Evolutionary conservation across 805 yeast genomes (phyloP).

Genomic region (Nakazawaea anatomiae): DNA sequence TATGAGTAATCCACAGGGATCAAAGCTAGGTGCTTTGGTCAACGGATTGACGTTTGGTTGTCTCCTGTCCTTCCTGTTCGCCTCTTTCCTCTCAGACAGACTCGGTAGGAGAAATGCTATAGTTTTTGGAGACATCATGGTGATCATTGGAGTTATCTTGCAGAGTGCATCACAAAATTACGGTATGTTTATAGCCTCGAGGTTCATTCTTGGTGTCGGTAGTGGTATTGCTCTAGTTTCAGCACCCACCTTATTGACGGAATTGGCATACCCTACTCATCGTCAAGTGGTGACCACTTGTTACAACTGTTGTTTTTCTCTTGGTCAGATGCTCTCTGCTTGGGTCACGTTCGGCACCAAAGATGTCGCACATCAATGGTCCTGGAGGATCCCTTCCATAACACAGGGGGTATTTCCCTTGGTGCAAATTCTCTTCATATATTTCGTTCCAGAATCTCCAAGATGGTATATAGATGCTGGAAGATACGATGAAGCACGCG

Average conservation of each 20-base stretch:
- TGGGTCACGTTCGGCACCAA: slow-evolving; percentile 16
- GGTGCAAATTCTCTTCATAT: too few species aligned
- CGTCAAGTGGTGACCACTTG: slow-evolving; percentile 34
- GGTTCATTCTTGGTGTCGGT: slow-evolving; percentile 47
- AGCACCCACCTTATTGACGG: slow-evolving; percentile 45
- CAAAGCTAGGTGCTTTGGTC: slow-evolving; percentile 32
- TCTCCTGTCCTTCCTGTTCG: slow-evolving; percentile 1
- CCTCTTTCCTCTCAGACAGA: slow-evolving; percentile 24
- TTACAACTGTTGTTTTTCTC: slow-evolving; percentile 44
- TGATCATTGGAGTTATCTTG: slow-evolving; percentile 49
- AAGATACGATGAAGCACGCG: too few species aligned
- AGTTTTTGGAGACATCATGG: slow-evolving; percentile 42
- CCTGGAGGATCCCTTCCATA: too few species aligned
- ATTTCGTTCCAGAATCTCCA: too few species aligned
- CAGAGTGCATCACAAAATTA: slow-evolving; percentile 37
- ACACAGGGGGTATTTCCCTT: too few species aligned
- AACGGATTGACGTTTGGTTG: slow-evolving; percentile 38
- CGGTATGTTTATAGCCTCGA: slow-evolving; percentile 32
- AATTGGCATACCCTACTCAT: slow-evolving; percentile 42
- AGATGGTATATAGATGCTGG: too few species aligned
- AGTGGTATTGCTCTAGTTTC: slow-evolving; percentile 33
- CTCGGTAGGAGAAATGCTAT: slow-evolving; percentile 59
- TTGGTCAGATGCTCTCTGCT: slow-evolving; percentile 47
- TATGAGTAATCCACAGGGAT: slow-evolving; percentile 34
- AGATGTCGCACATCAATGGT: too few species aligned